These are phyloP conservation scores for Aspergillus ibericus DNA, from an alignment of 2,329 filamentous ascomycete species.

Conservation along the genomic window DNA sequence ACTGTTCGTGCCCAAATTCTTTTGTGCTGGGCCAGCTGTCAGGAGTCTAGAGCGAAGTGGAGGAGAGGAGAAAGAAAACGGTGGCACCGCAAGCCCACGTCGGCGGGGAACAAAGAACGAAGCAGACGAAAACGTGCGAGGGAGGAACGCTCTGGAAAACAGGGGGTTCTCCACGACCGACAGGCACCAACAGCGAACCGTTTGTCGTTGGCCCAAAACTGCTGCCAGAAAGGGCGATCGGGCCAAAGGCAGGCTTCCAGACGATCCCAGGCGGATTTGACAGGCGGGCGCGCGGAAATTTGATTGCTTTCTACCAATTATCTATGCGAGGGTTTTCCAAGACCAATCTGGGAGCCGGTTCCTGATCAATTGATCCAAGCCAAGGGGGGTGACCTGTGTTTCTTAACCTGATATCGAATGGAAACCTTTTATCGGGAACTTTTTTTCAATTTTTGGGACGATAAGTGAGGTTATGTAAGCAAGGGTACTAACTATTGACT, in stretches of 20 bases:
- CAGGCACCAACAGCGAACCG: conserved; percentile 11
- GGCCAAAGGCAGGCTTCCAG: neutral
- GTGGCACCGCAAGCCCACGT: neutral
- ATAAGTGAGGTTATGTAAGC: conserved; percentile 7
- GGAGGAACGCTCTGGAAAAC: conserved; percentile 1
- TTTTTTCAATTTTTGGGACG: neutral
- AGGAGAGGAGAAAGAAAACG: neutral
- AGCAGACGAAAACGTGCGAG: neutral
- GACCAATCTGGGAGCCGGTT: neutral
- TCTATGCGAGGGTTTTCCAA: neutral
- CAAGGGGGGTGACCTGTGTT: neutral
- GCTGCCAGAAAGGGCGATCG: conserved; percentile 3
- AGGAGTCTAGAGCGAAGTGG: neutral
- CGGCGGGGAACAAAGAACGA: neutral
- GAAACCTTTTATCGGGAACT: neutral
- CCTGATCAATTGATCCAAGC: neutral
- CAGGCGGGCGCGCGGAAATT: neutral
- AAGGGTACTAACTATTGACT: no score
- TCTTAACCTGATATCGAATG: neutral
- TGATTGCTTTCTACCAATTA: neutral
- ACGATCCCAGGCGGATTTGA: neutral
- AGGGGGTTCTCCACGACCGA: conserved; percentile 8
- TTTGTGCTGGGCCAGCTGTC: neutral
- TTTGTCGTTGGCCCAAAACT: conserved; percentile 18
- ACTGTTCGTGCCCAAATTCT: neutral